A percentile compares a stretch with the other conserved stretches of the same genome.
Evolutionary conservation across 352 stramenopile genomes (phyloP).

Genomic region (Pythium periplocum): DNA sequence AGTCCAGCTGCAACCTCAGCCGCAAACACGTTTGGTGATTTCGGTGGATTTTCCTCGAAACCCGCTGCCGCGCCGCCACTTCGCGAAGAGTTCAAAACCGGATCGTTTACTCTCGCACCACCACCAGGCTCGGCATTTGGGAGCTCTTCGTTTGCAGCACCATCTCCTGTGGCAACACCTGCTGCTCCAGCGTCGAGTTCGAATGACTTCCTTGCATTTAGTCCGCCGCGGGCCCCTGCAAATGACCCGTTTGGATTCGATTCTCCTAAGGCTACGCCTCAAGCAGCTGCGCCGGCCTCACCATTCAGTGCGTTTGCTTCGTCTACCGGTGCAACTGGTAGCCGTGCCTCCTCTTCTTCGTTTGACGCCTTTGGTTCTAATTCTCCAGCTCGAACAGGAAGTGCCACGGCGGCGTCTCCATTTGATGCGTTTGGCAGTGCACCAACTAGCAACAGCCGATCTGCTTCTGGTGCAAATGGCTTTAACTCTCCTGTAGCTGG

Average conservation of each 20-base stretch:
- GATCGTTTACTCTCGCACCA: slow-evolving; percentile 66
- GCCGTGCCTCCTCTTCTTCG: slow-evolving; percentile 23
- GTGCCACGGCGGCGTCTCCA: background rate
- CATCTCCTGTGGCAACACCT: slow-evolving; percentile 5
- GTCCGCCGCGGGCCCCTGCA: slow-evolving; percentile 28
- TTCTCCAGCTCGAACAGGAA: background rate
- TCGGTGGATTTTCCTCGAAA: slow-evolving; percentile 26
- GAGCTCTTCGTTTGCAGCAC: slow-evolving; percentile 15
- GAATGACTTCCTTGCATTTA: slow-evolving; percentile 72
- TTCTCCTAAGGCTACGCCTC: slow-evolving; percentile 10
- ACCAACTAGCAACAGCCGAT: background rate
- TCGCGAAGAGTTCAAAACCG: slow-evolving; percentile 33
- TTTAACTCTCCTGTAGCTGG: no score
- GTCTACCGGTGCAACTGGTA: slow-evolving; percentile 7
- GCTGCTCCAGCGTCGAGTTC: slow-evolving; percentile 16
- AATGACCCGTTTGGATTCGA: slow-evolving; percentile 59
- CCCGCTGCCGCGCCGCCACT: slow-evolving; percentile 22
- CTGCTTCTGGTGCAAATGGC: slow-evolving; percentile 10
- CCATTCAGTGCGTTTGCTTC: slow-evolving; percentile 28
- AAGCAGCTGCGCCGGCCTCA: slow-evolving; percentile 10
- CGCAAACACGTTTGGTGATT: slow-evolving; percentile 49
- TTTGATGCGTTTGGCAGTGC: slow-evolving; percentile 1
- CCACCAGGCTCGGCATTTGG: slow-evolving; percentile 46
- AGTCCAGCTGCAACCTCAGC: slow-evolving; percentile 12
- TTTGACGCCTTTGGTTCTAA: slow-evolving; percentile 12